Conservation (phyloP, 129 eudicot species). For the Dittrichia graveolens region DNA sequence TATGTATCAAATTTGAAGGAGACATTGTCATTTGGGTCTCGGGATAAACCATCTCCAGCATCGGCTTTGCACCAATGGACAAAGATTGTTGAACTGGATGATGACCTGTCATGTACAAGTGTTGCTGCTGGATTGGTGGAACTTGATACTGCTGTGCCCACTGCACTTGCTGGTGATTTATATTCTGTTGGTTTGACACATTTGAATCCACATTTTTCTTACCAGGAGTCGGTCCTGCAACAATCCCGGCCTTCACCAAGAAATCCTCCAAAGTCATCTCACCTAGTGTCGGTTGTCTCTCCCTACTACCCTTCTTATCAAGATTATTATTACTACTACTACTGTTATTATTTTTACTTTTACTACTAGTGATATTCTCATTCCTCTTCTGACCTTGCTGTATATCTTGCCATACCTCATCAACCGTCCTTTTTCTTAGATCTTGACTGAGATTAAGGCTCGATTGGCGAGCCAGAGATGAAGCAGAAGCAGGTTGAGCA, state of each 20-base stretch:
- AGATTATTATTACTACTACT: conserved; percentile 2
- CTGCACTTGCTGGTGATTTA: conserved; percentile 47
- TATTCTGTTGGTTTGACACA: conserved; percentile 39
- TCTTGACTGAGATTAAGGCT: conserved; percentile 52
- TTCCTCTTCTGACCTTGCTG: conserved; percentile 60
- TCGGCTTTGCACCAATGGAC: conserved; percentile 50
- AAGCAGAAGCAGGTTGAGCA: conserved; percentile 36
- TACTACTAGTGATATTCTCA: background rate
- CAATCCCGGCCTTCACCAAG: conserved; percentile 87
- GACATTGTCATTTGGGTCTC: conserved; percentile 75
- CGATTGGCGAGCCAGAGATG: conserved; percentile 51
- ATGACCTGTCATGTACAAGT: conserved; percentile 64
- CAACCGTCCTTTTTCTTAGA: conserved; percentile 81
- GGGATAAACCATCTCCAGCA: conserved; percentile 59
- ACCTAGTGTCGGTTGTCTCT: conserved; percentile 67
- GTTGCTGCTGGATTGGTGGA: conserved; percentile 43
- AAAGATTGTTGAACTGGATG: conserved; percentile 60
- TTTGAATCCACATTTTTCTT: conserved; percentile 39
- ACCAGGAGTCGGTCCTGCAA: conserved; percentile 48
- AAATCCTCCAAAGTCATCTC: conserved; percentile 97
- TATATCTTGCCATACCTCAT: conserved; percentile 92
- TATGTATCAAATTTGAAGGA: conserved; percentile 71
- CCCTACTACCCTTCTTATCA: conserved; percentile 43
- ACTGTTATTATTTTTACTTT: conserved; percentile 3
- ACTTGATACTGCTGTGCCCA: conserved; percentile 64